phyloP scores from a whole-genome alignment of 2,329 filamentous ascomycete species.

The Aspergillus hiratsukae region DNA sequence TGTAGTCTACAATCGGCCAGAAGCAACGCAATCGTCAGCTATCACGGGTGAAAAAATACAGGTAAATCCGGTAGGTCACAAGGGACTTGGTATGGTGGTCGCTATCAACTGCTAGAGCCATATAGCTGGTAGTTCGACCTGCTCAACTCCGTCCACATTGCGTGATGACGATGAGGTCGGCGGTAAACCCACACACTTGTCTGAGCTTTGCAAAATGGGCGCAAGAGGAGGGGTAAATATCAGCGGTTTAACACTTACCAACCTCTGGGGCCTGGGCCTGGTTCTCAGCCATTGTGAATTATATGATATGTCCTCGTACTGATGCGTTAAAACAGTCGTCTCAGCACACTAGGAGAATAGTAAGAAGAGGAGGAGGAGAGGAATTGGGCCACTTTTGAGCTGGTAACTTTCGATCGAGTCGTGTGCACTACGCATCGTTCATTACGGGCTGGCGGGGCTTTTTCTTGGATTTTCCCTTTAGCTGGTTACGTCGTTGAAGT shows the following conservation, averaged over 20 bases:
- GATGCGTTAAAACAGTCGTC: conserved; percentile 14
- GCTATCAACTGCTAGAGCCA: neutral
- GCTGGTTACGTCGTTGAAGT: conserved; percentile 4
- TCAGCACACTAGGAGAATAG: conserved; percentile 17
- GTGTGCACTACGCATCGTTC: conserved; percentile 20
- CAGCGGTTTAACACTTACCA: conserved; percentile 30
- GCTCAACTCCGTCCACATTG: neutral
- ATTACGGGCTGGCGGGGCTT: conserved; percentile 23
- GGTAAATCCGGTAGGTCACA: neutral
- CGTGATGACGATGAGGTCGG: conserved; percentile 16
- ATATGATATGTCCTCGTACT: conserved; percentile 21
- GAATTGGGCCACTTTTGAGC: conserved; percentile 14
- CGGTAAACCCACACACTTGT: conserved; percentile 29
- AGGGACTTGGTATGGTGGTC: neutral
- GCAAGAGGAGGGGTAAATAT: conserved; percentile 15
- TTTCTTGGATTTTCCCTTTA: neutral
- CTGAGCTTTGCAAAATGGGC: conserved; percentile 27
- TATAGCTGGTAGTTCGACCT: conserved; percentile 1
- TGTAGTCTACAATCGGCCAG: conserved; percentile 61
- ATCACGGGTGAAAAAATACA: conserved; percentile 7
- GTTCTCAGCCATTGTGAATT: conserved; percentile 36
- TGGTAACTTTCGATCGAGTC: conserved; percentile 22
- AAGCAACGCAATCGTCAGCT: conserved; percentile 11
- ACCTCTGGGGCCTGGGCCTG: conserved; percentile 37
- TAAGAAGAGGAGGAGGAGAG: conserved; percentile 17